These are phyloP conservation scores for Botrytis fabae DNA, from an alignment of 2,329 filamentous ascomycete genomes.

Conservation along the genomic window DNA sequence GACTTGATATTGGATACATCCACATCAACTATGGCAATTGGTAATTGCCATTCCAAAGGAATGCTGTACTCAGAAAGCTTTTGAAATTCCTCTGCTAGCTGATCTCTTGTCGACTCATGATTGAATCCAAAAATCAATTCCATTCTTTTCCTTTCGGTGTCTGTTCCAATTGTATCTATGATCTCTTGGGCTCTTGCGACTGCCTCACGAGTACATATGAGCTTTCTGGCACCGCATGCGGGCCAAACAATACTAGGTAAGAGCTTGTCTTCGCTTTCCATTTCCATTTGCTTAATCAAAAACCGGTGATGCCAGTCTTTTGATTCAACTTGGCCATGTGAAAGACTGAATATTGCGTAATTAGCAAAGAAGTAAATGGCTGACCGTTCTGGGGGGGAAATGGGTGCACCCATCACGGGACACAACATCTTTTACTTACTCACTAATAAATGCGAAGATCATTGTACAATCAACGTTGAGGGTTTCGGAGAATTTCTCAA, in stretches of 20 bases:
- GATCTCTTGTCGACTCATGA: slow-evolving; percentile 28
- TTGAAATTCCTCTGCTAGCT: slow-evolving; percentile 43
- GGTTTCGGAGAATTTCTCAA: slow-evolving; percentile 44
- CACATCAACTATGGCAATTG: slow-evolving; percentile 55
- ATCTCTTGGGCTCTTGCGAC: slow-evolving; percentile 64
- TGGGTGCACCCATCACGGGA: background rate
- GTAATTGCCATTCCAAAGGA: slow-evolving; percentile 56
- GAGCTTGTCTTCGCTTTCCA: slow-evolving; percentile 60
- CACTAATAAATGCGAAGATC: slow-evolving; percentile 66
- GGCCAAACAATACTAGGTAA: slow-evolving; percentile 63
- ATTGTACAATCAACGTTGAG: slow-evolving; percentile 64
- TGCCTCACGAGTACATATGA: slow-evolving; percentile 64
- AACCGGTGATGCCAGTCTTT: slow-evolving; percentile 40
- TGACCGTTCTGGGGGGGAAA: background rate
- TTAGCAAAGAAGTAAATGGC: slow-evolving; percentile 9
- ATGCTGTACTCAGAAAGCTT: slow-evolving; percentile 54
- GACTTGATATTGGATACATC: slow-evolving; percentile 43
- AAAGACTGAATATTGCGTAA: slow-evolving; percentile 43
- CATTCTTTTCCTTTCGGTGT: slow-evolving; percentile 56
- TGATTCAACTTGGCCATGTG: slow-evolving; percentile 39
- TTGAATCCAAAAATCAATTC: slow-evolving; percentile 52
- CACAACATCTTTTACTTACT: slow-evolving; percentile 41
- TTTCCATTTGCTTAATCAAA: slow-evolving; percentile 54
- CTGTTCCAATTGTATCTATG: slow-evolving; percentile 59
- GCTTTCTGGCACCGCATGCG: slow-evolving; percentile 51